Conservation (phyloP, 306 rosid species). For the Pachyrhizus erosus region DNA sequence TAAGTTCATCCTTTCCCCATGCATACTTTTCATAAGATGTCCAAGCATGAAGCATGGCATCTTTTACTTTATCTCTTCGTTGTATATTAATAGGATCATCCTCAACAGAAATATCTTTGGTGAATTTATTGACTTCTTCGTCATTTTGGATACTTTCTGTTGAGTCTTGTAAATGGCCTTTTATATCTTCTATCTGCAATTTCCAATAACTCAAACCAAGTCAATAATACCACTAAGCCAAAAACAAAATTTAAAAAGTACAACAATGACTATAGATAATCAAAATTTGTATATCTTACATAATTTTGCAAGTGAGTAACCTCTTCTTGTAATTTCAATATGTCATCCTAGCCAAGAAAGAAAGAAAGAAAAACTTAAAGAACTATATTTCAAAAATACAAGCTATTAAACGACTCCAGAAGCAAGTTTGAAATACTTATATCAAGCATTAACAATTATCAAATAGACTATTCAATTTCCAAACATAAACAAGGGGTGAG, state of each 20-base stretch:
- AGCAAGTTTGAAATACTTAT: neutral
- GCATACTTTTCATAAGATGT: slow-evolving; percentile 68
- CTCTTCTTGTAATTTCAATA: slow-evolving; percentile 52
- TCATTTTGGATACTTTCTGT: slow-evolving; percentile 21
- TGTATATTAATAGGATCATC: slow-evolving; percentile 51
- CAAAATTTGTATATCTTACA: slow-evolving; percentile 43
- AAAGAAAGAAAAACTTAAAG: neutral
- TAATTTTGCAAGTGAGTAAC: slow-evolving; percentile 44
- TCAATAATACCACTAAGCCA: neutral
- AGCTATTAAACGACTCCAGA: neutral
- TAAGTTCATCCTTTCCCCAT: slow-evolving; percentile 76
- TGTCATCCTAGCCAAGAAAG: slow-evolving; percentile 45
- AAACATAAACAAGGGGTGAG: neutral
- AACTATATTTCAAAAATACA: slow-evolving; percentile 21
- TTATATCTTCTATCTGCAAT: slow-evolving; percentile 51
- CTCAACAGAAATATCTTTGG: slow-evolving; percentile 31
- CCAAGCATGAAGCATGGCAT: slow-evolving; percentile 80
- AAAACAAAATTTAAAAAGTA: neutral
- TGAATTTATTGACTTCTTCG: slow-evolving; percentile 10
- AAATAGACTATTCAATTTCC: neutral
- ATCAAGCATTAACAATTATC: neutral
- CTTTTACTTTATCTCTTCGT: slow-evolving; percentile 59
- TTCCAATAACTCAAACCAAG: slow-evolving; percentile 40
- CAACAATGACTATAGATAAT: neutral
- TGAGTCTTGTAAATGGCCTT: slow-evolving; percentile 21